Conservation (phyloP, 1,284 basidiomycete genomes). For the Cystobasidium slooffiae region DNA sequence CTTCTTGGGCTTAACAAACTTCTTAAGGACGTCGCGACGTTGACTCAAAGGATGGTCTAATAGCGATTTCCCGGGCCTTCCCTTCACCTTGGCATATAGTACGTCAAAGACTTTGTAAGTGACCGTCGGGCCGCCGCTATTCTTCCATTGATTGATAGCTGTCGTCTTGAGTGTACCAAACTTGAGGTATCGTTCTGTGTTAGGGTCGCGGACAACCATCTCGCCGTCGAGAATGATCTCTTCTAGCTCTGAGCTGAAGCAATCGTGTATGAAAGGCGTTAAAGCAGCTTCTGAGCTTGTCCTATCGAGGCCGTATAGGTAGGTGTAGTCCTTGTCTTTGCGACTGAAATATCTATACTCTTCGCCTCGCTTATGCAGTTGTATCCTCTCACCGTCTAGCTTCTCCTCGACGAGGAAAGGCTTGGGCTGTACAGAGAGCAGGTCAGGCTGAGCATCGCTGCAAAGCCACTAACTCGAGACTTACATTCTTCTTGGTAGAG, state of each 20-base stretch:
- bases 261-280: constrained; percentile 77
- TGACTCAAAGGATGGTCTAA: constrained; percentile 57
- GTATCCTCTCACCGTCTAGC: constrained; percentile 91
- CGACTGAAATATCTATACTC: constrained; percentile 85
- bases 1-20: constrained; percentile 64
- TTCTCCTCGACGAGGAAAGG: constrained; percentile 91
- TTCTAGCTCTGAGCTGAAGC: constrained; percentile 73
- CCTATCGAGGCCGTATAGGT: constrained; percentile 73
- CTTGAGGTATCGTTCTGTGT: constrained; percentile 78
- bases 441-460: constrained; percentile 50
- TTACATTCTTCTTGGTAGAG: constrained; percentile 35
- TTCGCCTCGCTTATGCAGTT: constrained; percentile 84
- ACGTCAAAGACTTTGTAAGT: constrained; percentile 93
- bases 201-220: constrained; percentile 95
- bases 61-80: constrained; percentile 61
- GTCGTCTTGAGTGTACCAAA: constrained; percentile 92
- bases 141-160: constrained; percentile 64
- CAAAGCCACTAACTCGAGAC: background rate
- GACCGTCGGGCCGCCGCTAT: constrained; percentile 20
- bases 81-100: constrained; percentile 67
- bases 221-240: constrained; percentile 94
- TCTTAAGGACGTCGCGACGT: constrained; percentile 57
- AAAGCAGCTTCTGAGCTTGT: constrained; percentile 70
- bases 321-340: constrained; percentile 53
- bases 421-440: constrained; percentile 57